A percentile compares a stretch with the other conserved stretches of the same genome.
Evolutionary conservation across 1,284 basidiomycete species (phyloP).

Genomic region (Phenoliferia sp.): DNA sequence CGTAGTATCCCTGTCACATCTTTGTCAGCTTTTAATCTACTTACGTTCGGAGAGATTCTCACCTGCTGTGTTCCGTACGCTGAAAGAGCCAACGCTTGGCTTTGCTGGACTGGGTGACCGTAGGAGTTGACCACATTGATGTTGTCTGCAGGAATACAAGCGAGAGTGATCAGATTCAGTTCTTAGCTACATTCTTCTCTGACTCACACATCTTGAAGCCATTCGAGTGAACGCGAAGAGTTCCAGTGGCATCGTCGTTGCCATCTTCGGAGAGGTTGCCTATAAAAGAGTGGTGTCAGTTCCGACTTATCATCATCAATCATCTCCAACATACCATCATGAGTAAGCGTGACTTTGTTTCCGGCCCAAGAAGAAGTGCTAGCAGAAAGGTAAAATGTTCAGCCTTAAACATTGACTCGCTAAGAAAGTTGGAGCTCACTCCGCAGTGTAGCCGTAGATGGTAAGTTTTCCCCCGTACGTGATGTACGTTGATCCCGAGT

Average conservation of each 20-base stretch:
- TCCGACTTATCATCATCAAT: too few species aligned
- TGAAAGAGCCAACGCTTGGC: neutral
- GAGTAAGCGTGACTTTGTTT: neutral
- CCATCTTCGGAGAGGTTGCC: too few species aligned
- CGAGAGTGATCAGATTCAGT: too few species aligned
- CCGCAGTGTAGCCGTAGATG: neutral
- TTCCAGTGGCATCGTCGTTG: neutral
- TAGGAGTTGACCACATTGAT: conserved; percentile 3
- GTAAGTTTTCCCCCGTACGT: neutral
- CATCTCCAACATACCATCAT: too few species aligned
- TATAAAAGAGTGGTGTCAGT: too few species aligned
- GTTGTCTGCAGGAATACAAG: neutral
- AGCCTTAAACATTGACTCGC: neutral
- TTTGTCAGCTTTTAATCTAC: too few species aligned
- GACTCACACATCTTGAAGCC: neutral
- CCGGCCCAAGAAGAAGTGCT: neutral
- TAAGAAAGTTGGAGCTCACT: neutral
- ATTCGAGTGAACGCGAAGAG: neutral
- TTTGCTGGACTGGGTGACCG: neutral
- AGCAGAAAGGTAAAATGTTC: neutral
- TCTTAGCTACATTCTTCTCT: too few species aligned
- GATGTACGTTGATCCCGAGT: neutral
- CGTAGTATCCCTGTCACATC: neutral
- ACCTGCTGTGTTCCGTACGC: neutral
- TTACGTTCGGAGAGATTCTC: too few species aligned